Base-by-base conservation (phyloP, 1,284 basidiomycete species). In the Ganoderma lucidum region DNA sequence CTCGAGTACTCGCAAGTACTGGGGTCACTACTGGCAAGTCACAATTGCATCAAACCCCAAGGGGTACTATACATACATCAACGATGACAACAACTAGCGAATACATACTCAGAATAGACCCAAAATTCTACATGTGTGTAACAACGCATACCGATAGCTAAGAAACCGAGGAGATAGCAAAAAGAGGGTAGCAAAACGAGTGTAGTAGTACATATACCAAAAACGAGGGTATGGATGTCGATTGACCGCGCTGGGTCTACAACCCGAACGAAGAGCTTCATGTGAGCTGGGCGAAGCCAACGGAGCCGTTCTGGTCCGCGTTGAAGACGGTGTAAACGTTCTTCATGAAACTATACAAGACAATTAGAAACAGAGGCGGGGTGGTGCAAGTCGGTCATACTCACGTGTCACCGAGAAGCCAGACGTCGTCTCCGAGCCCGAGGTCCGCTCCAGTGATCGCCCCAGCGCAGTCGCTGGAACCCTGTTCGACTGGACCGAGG, bases 381-480 rank as follows among this genome's bases (percentile, higher is more conserved):
- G 12, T 6, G 9, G 6, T 23, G 8, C 35, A 5, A 30, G 28
- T 19, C 8, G n/a, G 41, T 10, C 6, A n/a, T 15, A 70, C 73
- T 72, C 41, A 79, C 62, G 72, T 71, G 56, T 79, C 78, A 6
- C 79, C 79, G 10, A 80, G 68, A 42, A 80, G 67, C 78, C 77
- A 80, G 66, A 71, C 68, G 28, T 67, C 64, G 42, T 63, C 59
- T 8, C 73, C 73, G 10, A 78, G 74, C 23, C 70, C 69, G 23
- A 73, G 59, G 63, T 71, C 68, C 28, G 48, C 30, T 17, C 56
- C 61, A 2, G 51, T 45, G 41, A 74, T 58, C 9, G 73, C 64
- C 65, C 73, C 77, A 30, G 75, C 71, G 32, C 78, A 79, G 17
- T 75, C 35, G 41, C 60, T 71, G 3, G 73, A 74, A 32, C 63